phyloP scores from a whole-genome alignment of 1,284 basidiomycete genomes.

The Fomitopsis schrenkii region DNA sequence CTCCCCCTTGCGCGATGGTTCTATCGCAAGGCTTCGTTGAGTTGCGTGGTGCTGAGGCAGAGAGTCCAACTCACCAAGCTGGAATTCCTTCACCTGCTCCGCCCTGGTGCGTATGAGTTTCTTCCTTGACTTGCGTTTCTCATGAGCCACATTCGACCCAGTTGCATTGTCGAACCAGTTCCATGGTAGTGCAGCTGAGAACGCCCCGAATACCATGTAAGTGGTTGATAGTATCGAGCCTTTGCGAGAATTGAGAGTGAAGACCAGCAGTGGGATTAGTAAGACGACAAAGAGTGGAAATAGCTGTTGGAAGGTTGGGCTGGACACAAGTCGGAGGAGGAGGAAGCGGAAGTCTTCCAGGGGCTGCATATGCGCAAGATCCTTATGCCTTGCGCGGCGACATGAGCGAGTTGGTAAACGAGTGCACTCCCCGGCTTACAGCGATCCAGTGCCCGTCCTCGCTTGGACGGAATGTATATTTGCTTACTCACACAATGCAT shows the following conservation, averaged over 20 bases:
- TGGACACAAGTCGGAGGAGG: slow-evolving; percentile 20
- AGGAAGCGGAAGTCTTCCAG: slow-evolving; percentile 26
- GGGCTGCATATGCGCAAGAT: slow-evolving; percentile 27
- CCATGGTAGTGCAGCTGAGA: slow-evolving; percentile 53
- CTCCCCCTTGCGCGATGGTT: not conserved
- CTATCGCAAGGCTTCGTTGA: not conserved
- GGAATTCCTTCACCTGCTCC: slow-evolving; percentile 41
- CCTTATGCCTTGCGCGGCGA: slow-evolving; percentile 13
- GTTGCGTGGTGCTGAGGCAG: not conserved
- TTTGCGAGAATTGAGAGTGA: slow-evolving; percentile 34
- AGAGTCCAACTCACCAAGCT: not conserved
- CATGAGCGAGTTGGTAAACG: slow-evolving; percentile 10
- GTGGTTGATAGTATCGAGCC: slow-evolving; percentile 31
- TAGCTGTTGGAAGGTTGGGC: slow-evolving; percentile 37
- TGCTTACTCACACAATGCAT: not conserved
- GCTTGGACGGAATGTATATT: no score
- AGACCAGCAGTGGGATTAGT: slow-evolving; percentile 46
- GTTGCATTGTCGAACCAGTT: slow-evolving; percentile 42
- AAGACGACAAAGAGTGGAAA: slow-evolving; percentile 53
- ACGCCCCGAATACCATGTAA: slow-evolving; percentile 53
- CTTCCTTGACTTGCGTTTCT: slow-evolving; percentile 43
- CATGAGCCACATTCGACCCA: slow-evolving; percentile 26
- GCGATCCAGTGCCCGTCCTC: not conserved
- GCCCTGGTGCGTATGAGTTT: slow-evolving; percentile 46
- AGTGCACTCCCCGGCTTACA: not conserved